A percentile compares a stretch with the other conserved stretches of the same genome.
Conservation (phyloP, 129 eudicot species). For the Artemisia tridentata region DNA sequence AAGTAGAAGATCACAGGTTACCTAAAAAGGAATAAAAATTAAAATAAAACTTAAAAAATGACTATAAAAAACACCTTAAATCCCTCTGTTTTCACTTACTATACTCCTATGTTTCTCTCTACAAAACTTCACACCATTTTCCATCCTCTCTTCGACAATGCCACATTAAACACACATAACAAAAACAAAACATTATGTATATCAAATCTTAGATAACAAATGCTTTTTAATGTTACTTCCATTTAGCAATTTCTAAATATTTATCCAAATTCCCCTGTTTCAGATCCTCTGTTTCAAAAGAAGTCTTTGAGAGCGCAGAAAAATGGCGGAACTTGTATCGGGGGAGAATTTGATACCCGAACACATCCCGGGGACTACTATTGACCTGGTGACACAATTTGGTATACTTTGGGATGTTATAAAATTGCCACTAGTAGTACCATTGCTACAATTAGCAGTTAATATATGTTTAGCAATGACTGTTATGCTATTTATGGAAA, state of each 20-base stretch:
- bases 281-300: slow-evolving; percentile 28
- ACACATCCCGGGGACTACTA: slow-evolving; percentile 39
- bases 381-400: slow-evolving; percentile 47
- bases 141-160: slow-evolving; percentile 29
- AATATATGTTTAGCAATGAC: slow-evolving; percentile 57
- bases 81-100: slow-evolving; percentile 25
- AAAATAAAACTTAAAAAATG: background rate
- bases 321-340: slow-evolving; percentile 58
- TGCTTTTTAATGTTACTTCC: background rate
- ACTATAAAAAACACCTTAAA: slow-evolving; percentile 36
- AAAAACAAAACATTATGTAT: background rate
- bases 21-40: background rate
- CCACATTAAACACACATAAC: slow-evolving; percentile 16
- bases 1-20: background rate
- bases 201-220: background rate
- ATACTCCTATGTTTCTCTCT: slow-evolving; percentile 20
- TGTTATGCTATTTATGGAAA: slow-evolving; percentile 67
- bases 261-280: slow-evolving; percentile 2
- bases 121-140: slow-evolving; percentile 1
- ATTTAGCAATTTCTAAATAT: slow-evolving; percentile 8
- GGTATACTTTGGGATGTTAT: slow-evolving; percentile 55
- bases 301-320: slow-evolving; percentile 21
- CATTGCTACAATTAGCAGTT: slow-evolving; percentile 59
- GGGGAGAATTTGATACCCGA: slow-evolving; percentile 43
- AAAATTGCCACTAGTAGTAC: slow-evolving; percentile 62